Base-by-base conservation (phyloP, 2,329 filamentous ascomycete species). In the Lasiodiplodia gonubiensis region DNA sequence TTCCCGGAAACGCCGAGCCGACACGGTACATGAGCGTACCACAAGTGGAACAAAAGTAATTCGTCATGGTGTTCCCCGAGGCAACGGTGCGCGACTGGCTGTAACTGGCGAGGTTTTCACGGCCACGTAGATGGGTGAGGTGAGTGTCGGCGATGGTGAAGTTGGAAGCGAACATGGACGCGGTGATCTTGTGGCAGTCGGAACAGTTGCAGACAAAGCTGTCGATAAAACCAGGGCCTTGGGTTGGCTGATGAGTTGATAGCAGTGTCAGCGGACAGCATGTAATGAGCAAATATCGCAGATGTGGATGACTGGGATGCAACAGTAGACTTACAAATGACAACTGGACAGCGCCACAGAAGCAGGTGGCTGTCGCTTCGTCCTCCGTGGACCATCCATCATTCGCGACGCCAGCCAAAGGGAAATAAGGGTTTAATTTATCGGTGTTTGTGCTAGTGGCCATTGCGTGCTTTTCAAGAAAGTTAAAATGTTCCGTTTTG, bases 121-220 rank as follows among this genome's bases (percentile, higher is more conserved):
- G 76, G 10, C 86, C 86, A 7, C 86, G 84, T 0, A 85, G 11
- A 71, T 87, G 83, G 54, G 72, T 80, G 0, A 88, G 73, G 68
- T 84, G 69, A 0, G 74, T 73, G 73, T 87, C 80, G 16, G 70
- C 69, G 33, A 88, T 74, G 53, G 79, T 79, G 70, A 89, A 87
- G 75, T 86, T 87, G 64, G 85, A 84, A 0, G 86, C 83, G 74
- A 88, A 88, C 84, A 88, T 87, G 0, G 85, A 86, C 0, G 86
- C 85, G 0, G 85, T 89, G 68, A 89, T 80, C 71, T 90, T 90
- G 72, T 80, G 86, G 76, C 86, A 89, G 76, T 90, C 87, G 39
- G 78, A 73, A 73, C 88, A 90, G 77, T 90, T 81, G 76, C 87
- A 90, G 69, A 89, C 70, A 72, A 89, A 89, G 7, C 79, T 81